Conservation (phyloP, 179 eudicot species). For the Camellia oleifera region DNA sequence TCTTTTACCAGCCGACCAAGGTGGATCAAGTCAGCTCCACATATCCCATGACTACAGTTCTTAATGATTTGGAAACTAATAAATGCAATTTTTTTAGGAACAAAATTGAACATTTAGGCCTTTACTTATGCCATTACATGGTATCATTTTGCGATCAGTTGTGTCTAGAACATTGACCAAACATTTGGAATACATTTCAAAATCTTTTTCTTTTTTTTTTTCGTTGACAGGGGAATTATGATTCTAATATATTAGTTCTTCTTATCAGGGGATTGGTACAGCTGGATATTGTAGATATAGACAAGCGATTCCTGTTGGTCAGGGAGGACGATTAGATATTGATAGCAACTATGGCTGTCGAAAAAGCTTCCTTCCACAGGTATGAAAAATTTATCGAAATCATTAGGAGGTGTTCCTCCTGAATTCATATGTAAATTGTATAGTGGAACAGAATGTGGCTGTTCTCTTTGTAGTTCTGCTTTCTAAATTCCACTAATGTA, state of each 20-base stretch:
- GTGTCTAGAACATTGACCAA: not conserved
- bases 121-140: not conserved
- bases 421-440: too few relatives aligned
- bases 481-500: too few relatives aligned
- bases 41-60: too few relatives aligned
- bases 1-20: too few relatives aligned
- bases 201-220: not conserved
- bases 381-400: slow-evolving; percentile 10
- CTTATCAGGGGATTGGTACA: slow-evolving; percentile 58
- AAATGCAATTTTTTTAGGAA: too few relatives aligned
- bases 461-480: too few relatives aligned
- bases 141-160: not conserved
- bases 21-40: too few relatives aligned
- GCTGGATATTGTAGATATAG: slow-evolving; percentile 80
- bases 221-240: not conserved
- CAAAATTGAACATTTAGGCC: not conserved
- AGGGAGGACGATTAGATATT: slow-evolving; percentile 61
- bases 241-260: not conserved
- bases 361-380: slow-evolving; percentile 84
- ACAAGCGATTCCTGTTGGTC: slow-evolving; percentile 75
- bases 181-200: not conserved
- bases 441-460: not conserved
- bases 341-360: slow-evolving; percentile 76
- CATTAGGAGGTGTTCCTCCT: not conserved
- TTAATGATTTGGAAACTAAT: too few relatives aligned